Evolutionary conservation across 2,329 filamentous ascomycete genomes (phyloP).

Genomic region (Lasiodiplodia theobromae): DNA sequence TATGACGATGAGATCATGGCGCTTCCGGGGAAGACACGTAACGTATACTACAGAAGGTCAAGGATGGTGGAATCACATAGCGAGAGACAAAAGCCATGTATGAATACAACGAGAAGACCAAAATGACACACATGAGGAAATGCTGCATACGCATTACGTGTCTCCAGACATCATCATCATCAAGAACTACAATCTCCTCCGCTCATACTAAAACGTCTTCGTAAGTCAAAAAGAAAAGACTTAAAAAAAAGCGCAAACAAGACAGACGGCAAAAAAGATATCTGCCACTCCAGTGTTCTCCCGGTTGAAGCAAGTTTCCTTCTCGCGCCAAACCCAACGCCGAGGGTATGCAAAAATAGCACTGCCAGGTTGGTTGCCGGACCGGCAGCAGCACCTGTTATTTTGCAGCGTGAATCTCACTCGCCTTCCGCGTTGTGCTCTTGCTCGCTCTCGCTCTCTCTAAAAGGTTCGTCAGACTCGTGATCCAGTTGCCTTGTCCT

Average conservation of each 20-base stretch:
- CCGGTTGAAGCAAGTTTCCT: constrained; percentile 25
- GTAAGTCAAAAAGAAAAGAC: constrained; percentile 21
- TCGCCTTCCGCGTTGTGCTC: constrained; percentile 23
- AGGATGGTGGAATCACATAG: not conserved
- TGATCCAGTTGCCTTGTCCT: constrained; percentile 24
- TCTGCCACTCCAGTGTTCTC: constrained; percentile 25
- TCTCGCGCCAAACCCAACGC: constrained; percentile 30
- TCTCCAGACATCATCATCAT: constrained; percentile 20
- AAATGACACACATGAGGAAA: not conserved
- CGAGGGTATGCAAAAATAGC: constrained; percentile 30
- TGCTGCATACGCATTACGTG: constrained; percentile 26
- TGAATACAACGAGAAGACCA: not conserved
- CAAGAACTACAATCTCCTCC: constrained; percentile 16
- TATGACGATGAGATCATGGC: not conserved
- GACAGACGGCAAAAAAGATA: constrained; percentile 24
- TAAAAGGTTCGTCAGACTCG: constrained; percentile 22
- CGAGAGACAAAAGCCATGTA: not conserved
- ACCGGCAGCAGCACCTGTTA: constrained; percentile 8
- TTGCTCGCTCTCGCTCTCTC: constrained; percentile 5
- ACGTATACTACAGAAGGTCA: not conserved
- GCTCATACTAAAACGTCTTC: constrained; percentile 21
- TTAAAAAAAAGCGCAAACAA: constrained; percentile 17
- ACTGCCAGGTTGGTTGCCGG: constrained; percentile 11
- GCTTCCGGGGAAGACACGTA: not conserved
- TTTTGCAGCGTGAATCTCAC: constrained; percentile 18